These are phyloP conservation scores for Amborella trichopoda DNA, from an alignment of 164 flowering plant species.

Conservation along the genomic window DNA sequence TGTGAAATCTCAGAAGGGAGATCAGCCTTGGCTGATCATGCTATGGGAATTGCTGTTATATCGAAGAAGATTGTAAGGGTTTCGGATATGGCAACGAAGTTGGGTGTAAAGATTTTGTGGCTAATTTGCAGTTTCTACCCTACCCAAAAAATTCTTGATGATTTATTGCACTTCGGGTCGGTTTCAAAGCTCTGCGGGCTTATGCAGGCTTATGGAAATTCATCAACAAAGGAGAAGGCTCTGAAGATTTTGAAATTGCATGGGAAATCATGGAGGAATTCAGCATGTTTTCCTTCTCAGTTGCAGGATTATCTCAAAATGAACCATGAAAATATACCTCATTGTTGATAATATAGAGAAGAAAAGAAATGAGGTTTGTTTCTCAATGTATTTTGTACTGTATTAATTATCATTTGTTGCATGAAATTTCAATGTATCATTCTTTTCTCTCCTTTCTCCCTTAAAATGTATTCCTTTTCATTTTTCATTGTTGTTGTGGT, in stretches of 20 bases:
- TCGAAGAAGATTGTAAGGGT: slow-evolving; percentile 41
- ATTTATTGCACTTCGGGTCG: slow-evolving; percentile 44
- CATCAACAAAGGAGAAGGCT: slow-evolving; percentile 39
- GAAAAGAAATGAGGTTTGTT: not conserved
- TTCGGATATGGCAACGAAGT: slow-evolving; percentile 29
- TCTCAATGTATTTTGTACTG: too few relatives aligned
- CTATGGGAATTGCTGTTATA: slow-evolving; percentile 34
- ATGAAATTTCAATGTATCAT: not conserved
- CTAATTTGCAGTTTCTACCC: slow-evolving; percentile 25
- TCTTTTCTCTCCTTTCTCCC: not conserved
- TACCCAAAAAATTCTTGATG: slow-evolving; percentile 41
- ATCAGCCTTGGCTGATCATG: slow-evolving; percentile 47
- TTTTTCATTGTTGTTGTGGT: not conserved
- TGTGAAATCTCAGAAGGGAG: slow-evolving; percentile 66
- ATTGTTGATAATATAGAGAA: not conserved
- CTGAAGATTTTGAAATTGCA: slow-evolving; percentile 45
- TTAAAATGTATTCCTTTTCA: not conserved
- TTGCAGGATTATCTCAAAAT: slow-evolving; percentile 33
- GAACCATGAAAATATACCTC: slow-evolving; percentile 4
- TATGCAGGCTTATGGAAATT: slow-evolving; percentile 28
- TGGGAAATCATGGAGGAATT: slow-evolving; percentile 35
- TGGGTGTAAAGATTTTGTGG: slow-evolving; percentile 50
- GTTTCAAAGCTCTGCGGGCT: slow-evolving; percentile 44
- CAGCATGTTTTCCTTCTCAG: slow-evolving; percentile 48
- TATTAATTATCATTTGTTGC: too few relatives aligned